phyloP scores from a whole-genome alignment of 2,329 filamentous ascomycete genomes.

The Domatiomyces catenatus region DNA sequence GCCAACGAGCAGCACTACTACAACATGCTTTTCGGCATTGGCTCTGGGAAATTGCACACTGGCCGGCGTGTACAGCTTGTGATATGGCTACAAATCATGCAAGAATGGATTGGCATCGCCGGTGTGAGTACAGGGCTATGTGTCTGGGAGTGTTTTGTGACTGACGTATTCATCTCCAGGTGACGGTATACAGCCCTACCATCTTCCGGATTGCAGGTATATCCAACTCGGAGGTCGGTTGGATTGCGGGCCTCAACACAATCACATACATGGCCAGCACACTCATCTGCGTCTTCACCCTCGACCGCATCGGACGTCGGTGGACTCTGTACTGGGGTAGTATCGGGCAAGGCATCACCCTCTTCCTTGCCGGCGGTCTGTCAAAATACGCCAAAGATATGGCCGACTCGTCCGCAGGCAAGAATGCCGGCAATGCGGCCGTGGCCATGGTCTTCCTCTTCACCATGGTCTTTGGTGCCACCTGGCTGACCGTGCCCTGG shows the following conservation, averaged over 20 bases:
- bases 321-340: constrained; percentile 58
- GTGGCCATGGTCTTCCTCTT: constrained; percentile 58
- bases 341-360: constrained; percentile 46
- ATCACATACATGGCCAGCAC: constrained; percentile 45
- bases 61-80: constrained; percentile 54
- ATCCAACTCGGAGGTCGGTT: constrained; percentile 20
- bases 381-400: constrained; percentile 39
- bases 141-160: not conserved
- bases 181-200: constrained; percentile 40
- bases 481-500: constrained; percentile 44
- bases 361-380: constrained; percentile 52
- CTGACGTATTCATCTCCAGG: not conserved
- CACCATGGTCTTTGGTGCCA: constrained; percentile 49
- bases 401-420: constrained; percentile 30
- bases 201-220: constrained; percentile 54
- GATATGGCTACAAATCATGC: constrained; percentile 56
- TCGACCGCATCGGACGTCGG: constrained; percentile 52
- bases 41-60: constrained; percentile 50
- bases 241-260: constrained; percentile 46
- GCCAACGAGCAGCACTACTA: constrained; percentile 40
- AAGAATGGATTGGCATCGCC: constrained; percentile 51
- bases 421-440: constrained; percentile 45
- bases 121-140: constrained; percentile 31
- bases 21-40: constrained; percentile 52
- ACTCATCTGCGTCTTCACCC: constrained; percentile 52